phyloP scores from a whole-genome alignment of 108 stramenopile genomes.

The Fragilaria crotonensis region DNA sequence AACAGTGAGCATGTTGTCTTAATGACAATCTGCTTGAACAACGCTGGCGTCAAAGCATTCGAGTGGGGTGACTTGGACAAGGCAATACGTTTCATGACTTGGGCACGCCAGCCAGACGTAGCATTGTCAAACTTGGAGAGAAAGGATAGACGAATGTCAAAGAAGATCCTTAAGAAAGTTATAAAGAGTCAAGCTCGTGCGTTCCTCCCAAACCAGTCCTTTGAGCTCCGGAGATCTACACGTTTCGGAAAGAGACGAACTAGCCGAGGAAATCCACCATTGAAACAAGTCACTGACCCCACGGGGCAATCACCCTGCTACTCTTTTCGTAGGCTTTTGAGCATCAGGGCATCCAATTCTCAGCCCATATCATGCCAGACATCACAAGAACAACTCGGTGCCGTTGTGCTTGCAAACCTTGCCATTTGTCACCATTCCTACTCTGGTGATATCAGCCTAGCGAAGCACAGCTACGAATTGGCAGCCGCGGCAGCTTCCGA shows the following conservation, averaged over 20 bases:
- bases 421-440: background rate
- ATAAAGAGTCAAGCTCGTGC: background rate
- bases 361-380: background rate
- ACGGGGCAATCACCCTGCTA: background rate
- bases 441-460: background rate
- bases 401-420: background rate
- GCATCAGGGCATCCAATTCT: background rate
- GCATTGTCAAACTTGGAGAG: background rate
- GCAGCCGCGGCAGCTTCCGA: background rate
- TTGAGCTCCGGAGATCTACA: background rate
- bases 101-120: background rate
- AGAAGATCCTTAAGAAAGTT: background rate
- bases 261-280: background rate
- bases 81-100: background rate
- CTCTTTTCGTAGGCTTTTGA: background rate
- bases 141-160: background rate
- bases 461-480: background rate
- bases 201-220: background rate
- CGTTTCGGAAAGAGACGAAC: background rate
- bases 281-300: background rate
- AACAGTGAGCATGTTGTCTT: background rate
- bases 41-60: background rate
- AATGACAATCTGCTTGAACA: background rate
- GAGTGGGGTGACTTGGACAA: background rate
- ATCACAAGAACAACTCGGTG: background rate